Evolutionary conservation across 2,329 filamentous ascomycete species (phyloP), one percentile per base, ranked within the genome.

Genomic region (Aciculosporium take): DNA sequence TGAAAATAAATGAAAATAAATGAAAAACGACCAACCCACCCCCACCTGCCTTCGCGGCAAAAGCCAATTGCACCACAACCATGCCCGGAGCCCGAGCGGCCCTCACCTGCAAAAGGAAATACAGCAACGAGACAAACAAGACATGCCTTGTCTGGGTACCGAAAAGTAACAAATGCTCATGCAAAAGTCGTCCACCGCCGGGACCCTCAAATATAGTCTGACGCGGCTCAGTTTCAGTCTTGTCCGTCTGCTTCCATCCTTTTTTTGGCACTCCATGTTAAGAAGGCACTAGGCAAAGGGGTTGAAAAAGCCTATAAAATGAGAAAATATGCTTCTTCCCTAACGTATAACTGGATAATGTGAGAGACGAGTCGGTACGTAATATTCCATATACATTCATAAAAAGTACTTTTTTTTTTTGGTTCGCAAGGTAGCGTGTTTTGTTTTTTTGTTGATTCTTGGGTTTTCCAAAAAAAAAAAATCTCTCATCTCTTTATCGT

Each of bases 331-430:
- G 18, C 37, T 38, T 32, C 37, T 18, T 17, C 27, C 20, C 13
- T 18, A 30, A 39, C 37, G 29, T 8, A 18, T n/a, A 31, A 24
- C 13, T 21, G 7, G 7, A n/a, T 24, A n/a, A 21, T 40, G 15
- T 27, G 30, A 45, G 21, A 32, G 25, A 28, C 53, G 51, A 54
- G 54, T 52, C 56, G 50, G 23, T 60, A 63, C 58, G 59, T 54
- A 47, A 53, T 54, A 53, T 56, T 37, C 54, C 57, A 60, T 56
- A 55, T 61, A 60, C 53, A 56, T 57, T 55, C 56, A 49, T 56
- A 45, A 54, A 7, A 15, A 12, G 28, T 37, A 17, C 7, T 37
- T 15, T 36, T 6, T 20, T 18, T 18, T 7, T n/a, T 15, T 18
- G 7, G 29, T 23, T 15, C 27, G n/a, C n/a, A n/a, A n/a, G n/a